These are phyloP conservation scores for Kodamaea arcana DNA, from an alignment of 1,139 yeast species.

Conservation along the genomic window DNA sequence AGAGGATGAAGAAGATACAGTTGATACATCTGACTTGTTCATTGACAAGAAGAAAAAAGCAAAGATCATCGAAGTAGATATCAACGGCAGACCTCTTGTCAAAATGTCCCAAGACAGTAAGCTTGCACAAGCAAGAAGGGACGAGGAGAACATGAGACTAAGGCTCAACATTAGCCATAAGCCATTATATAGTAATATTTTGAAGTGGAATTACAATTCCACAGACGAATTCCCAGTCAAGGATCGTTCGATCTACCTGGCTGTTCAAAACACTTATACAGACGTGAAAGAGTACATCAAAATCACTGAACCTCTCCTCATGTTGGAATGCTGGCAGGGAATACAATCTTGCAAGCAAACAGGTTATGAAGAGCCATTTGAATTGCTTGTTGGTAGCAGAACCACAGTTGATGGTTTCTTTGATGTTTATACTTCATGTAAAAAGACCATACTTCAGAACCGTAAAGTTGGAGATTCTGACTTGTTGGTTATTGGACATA, in stretches of 20 bases:
- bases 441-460: slow-evolving; percentile 47
- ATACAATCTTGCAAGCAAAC: slow-evolving; percentile 70
- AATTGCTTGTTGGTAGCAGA: slow-evolving; percentile 69
- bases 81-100: slow-evolving; percentile 32
- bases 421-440: slow-evolving; percentile 80
- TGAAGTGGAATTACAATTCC: slow-evolving; percentile 74
- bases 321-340: slow-evolving; percentile 94
- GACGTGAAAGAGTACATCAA: slow-evolving; percentile 61
- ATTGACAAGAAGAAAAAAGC: slow-evolving; percentile 32
- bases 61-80: slow-evolving; percentile 38
- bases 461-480: slow-evolving; percentile 70
- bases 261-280: slow-evolving; percentile 40
- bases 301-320: slow-evolving; percentile 71
- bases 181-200: slow-evolving; percentile 65
- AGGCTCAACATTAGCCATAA: slow-evolving; percentile 75
- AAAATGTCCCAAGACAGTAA: slow-evolving; percentile 12
- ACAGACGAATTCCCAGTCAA: slow-evolving; percentile 55
- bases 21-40: slow-evolving; percentile 41
- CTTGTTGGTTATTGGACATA: slow-evolving; percentile 61
- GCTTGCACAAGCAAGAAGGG: slow-evolving; percentile 45
- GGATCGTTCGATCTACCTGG: slow-evolving; percentile 35
- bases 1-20: slow-evolving; percentile 29
- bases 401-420: slow-evolving; percentile 82
- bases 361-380: slow-evolving; percentile 61
- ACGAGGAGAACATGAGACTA: slow-evolving; percentile 74